Evolutionary conservation across 345 rosid species (phyloP), one percentile per base, ranked within the genome.

Genomic region (Populus euphratica): DNA sequence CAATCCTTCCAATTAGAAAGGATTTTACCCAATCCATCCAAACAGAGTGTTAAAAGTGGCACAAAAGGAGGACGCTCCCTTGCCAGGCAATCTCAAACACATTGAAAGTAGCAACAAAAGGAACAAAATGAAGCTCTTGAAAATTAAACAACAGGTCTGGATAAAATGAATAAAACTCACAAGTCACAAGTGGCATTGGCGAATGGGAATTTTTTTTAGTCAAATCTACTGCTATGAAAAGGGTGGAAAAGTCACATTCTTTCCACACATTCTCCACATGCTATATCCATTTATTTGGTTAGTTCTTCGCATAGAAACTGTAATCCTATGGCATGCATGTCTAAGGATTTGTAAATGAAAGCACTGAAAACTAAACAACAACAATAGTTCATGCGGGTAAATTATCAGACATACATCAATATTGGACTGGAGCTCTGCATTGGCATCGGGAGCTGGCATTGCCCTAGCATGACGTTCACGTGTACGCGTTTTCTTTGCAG

Each of bases 381-480:
- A 17, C 6, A 12, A 31, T 21, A 13, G 38, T 54, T 25, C 6
- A 13, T 59, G 64, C 14, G 2, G 13, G 66, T n/a, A 61, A 35
- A 68, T 38, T 49, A 43, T 41, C 39, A 47, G 16, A 27, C 93
- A 75, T 92, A 93, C 99, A 86, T 96, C 98, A 64, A 96, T 81
- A 81, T 96, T 96, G 75, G 94, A 84, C 73, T 90, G 97, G 86
- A 92, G 86, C 82, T 96, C 98, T 6, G 98, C 98, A 87, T 96
- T 96, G 80, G 99, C 98, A 81, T 89, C 99, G 9, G 97, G 97
- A 77, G 95, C 97, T 52, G 90, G 86, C 77, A 82, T 38, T 76
- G 84, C 89, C 85, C 96, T 86, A 61, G 86, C 76, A 72, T 90
- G 83, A 27, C 96, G 91, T 73, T 95, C 96, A n/a, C 93, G 94